Evolutionary conservation across 2,329 filamentous ascomycete genomes (phyloP).

Genomic region (Thelonectria discophora): DNA sequence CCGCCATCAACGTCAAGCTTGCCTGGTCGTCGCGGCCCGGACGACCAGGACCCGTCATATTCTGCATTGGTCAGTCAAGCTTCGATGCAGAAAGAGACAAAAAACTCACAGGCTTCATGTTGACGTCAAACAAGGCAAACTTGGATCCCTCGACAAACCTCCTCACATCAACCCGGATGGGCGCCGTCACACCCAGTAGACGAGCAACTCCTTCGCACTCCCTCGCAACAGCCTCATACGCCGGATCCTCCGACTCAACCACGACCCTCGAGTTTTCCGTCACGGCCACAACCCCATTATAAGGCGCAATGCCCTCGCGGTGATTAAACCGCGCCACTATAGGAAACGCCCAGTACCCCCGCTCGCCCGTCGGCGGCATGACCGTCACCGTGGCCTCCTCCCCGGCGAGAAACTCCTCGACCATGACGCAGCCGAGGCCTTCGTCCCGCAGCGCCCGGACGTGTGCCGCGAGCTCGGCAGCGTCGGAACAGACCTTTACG

Average conservation of each 20-base stretch:
- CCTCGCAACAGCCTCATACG: conserved; percentile 40
- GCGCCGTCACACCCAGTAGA: conserved; percentile 52
- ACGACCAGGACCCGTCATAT: conserved; percentile 31
- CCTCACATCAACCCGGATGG: conserved; percentile 57
- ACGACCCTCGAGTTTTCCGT: conserved; percentile 54
- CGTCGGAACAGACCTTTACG: conserved; percentile 27
- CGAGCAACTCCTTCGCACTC: conserved; percentile 53
- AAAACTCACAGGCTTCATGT: conserved; percentile 60
- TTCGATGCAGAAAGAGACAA: neutral
- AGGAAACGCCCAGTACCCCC: conserved; percentile 54
- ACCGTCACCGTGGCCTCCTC: conserved; percentile 61
- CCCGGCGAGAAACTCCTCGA: conserved; percentile 58
- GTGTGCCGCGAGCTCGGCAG: conserved; percentile 24
- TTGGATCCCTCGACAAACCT: conserved; percentile 46
- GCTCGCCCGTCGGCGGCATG: conserved; percentile 54
- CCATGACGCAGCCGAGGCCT: conserved; percentile 40
- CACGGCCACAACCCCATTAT: conserved; percentile 35
- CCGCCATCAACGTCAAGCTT: conserved; percentile 32
- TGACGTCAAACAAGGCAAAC: conserved; percentile 61
- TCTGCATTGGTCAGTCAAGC: conserved; percentile 24
- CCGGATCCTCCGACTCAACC: conserved; percentile 32
- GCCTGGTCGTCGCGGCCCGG: conserved; percentile 31
- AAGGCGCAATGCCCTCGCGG: conserved; percentile 29
- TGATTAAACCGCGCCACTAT: conserved; percentile 34
- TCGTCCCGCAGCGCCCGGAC: conserved; percentile 20